A percentile compares a stretch with the other conserved stretches of the same genome.
Evolutionary conservation across 2,329 filamentous ascomycete genomes (phyloP).

Genomic region (Phialophora expanda): DNA sequence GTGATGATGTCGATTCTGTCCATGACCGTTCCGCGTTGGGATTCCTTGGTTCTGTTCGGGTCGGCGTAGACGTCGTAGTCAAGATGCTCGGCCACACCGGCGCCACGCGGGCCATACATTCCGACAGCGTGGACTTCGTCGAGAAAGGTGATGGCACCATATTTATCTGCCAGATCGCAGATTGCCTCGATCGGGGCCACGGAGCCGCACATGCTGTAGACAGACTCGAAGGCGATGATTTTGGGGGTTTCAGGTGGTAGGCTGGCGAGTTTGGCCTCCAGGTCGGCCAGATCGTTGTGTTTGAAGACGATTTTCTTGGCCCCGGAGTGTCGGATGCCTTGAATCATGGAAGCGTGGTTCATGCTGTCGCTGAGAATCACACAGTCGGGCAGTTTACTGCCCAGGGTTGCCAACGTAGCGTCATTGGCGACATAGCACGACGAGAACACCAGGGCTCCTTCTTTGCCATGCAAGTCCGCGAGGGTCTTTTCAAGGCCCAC

Average conservation of each 20-base stretch:
- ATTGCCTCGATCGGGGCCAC: conserved; percentile 96
- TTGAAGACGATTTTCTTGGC: conserved; percentile 98
- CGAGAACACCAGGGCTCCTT: conserved; percentile 89
- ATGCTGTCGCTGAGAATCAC: conserved; percentile 97
- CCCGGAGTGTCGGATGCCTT: conserved; percentile 95
- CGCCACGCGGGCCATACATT: conserved; percentile 97
- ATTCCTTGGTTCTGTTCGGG: conserved; percentile 62
- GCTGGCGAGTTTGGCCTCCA: conserved; percentile 89
- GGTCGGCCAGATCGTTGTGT: conserved; percentile 92
- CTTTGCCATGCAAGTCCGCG: conserved; percentile 88
- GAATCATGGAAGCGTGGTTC: conserved; percentile 99
- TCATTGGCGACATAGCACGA: conserved; percentile 99
- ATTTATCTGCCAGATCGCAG: conserved; percentile 95
- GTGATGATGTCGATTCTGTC: conserved; percentile 98
- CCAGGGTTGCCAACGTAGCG: conserved; percentile 93
- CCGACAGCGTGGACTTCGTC: conserved; percentile 99
- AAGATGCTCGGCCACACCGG: conserved; percentile 95
- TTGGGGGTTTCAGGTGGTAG: conserved; percentile 86
- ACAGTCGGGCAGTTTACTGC: conserved; percentile 93
- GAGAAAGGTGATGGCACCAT: conserved; percentile 94
- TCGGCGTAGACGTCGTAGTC: conserved; percentile 86
- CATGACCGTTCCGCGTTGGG: conserved; percentile 77
- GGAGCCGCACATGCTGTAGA: conserved; percentile 99
- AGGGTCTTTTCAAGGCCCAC: conserved; percentile 80
- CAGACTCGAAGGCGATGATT: conserved; percentile 98